These are phyloP conservation scores for Teratosphaeria viscida DNA, from an alignment of 2,329 filamentous ascomycete genomes.

Conservation along the genomic window DNA sequence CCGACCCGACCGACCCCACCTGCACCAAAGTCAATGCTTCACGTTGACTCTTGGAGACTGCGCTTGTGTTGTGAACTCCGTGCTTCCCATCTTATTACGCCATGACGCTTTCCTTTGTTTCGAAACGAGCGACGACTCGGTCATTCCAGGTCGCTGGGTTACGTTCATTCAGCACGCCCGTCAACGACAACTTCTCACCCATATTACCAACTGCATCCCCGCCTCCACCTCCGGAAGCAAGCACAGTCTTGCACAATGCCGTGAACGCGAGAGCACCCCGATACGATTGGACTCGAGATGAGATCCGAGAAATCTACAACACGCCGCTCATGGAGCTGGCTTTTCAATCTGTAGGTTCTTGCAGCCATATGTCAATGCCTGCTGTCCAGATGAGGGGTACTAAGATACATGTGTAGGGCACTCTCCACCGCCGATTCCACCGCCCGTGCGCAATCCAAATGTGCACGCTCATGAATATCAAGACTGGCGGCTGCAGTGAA, in stretches of 20 bases:
- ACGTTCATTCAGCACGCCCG: constrained; percentile 25
- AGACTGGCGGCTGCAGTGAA: constrained; percentile 83
- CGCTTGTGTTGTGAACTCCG: background rate
- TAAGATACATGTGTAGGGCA: constrained; percentile 43
- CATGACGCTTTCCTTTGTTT: constrained; percentile 6
- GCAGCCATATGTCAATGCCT: background rate
- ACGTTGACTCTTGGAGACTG: background rate
- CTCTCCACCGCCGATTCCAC: constrained; percentile 76
- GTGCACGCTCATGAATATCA: constrained; percentile 95
- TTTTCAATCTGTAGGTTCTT: constrained; percentile 21
- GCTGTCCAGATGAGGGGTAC: background rate
- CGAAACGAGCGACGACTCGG: constrained; percentile 12
- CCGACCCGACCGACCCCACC: background rate
- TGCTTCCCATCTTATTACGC: background rate
- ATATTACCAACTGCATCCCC: constrained; percentile 15
- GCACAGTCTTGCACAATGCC: constrained; percentile 37
- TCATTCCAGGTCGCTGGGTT: constrained; percentile 6
- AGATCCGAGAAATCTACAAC: constrained; percentile 73
- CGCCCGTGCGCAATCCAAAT: constrained; percentile 75
- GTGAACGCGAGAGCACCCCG: constrained; percentile 51
- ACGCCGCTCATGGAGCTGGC: constrained; percentile 66
- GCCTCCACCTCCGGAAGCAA: constrained; percentile 11
- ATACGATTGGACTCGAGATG: constrained; percentile 69
- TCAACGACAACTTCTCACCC: constrained; percentile 24
- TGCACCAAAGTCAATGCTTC: background rate